Conservation (phyloP, 371 early-diverging fungal species). For the Mycotypha africana region DNA sequence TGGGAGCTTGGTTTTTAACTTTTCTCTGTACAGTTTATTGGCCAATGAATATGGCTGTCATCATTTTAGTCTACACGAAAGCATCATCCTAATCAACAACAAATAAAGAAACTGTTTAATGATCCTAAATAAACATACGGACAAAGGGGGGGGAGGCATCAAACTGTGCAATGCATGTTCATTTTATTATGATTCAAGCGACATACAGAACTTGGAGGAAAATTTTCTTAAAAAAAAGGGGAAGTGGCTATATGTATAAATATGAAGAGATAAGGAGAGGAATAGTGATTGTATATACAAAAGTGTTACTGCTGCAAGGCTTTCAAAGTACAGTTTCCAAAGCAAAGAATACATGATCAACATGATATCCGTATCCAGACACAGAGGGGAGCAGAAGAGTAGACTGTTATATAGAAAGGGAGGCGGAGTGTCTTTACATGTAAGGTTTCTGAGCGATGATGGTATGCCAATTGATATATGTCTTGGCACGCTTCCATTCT, state of each 20-base stretch:
- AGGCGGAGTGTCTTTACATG: background rate
- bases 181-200: background rate
- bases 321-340: too few relatives aligned
- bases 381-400: too few relatives aligned
- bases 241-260: background rate
- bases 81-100: conserved; percentile 1
- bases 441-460: conserved; percentile 40
- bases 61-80: conserved; percentile 31
- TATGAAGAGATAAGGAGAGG: background rate
- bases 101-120: conserved; percentile 2
- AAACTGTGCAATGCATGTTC: too few relatives aligned
- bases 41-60: conserved; percentile 63
- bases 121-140: too few relatives aligned
- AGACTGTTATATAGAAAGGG: too few relatives aligned
- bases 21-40: conserved; percentile 57
- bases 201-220: background rate
- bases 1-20: conserved; percentile 59
- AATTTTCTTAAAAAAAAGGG: background rate
- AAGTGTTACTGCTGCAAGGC: too few relatives aligned
- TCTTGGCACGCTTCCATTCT: conserved; percentile 33
- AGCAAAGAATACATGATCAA: too few relatives aligned
- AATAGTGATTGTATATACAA: too few relatives aligned
- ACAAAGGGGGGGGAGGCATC: too few relatives aligned
- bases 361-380: too few relatives aligned
- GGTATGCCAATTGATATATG: conserved; percentile 42